These are phyloP conservation scores for Elasticomyces elasticus DNA, from an alignment of 495 filamentous ascomycete species.

Conservation along the genomic window DNA sequence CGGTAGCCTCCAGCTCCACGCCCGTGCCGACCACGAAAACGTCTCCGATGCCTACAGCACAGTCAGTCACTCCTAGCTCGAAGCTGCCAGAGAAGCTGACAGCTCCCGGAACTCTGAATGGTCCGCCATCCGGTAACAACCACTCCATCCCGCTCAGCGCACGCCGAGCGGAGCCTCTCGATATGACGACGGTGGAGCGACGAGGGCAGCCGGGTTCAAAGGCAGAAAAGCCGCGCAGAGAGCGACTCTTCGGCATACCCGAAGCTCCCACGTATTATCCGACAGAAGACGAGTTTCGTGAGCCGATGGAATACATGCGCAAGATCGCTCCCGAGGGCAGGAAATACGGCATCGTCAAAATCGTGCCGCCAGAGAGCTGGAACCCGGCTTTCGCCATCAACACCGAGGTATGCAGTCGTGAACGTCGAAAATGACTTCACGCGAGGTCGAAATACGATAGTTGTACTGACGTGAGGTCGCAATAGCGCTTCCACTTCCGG, in stretches of 20 bases:
- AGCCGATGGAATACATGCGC: constrained; percentile 83
- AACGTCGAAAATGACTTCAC: background rate
- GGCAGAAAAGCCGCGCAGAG: constrained; percentile 64
- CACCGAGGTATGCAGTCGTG: constrained; percentile 63
- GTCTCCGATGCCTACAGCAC: background rate
- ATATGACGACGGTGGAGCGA: constrained; percentile 84
- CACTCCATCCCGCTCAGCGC: constrained; percentile 50
- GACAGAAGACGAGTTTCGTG: constrained; percentile 86
- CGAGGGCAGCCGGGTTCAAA: constrained; percentile 66
- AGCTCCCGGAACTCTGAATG: constrained; percentile 21
- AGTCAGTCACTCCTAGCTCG: constrained; percentile 4
- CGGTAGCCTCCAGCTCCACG: background rate
- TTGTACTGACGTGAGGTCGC: constrained; percentile 16
- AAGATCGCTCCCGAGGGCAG: constrained; percentile 77
- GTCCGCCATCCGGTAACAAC: constrained; percentile 22
- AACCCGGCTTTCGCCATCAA: constrained; percentile 92
- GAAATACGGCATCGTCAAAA: constrained; percentile 86
- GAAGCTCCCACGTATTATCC: constrained; percentile 90
- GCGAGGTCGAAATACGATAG: background rate
- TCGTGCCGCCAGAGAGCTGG: constrained; percentile 89
- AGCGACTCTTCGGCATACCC: constrained; percentile 68
- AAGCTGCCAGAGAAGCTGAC: constrained; percentile 1
- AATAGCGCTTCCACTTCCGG: constrained; percentile 88
- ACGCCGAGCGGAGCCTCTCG: constrained; percentile 61
- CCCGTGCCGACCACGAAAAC: background rate